phyloP scores from a whole-genome alignment of 2,329 filamentous ascomycete genomes.

The Alternaria incomplexa region DNA sequence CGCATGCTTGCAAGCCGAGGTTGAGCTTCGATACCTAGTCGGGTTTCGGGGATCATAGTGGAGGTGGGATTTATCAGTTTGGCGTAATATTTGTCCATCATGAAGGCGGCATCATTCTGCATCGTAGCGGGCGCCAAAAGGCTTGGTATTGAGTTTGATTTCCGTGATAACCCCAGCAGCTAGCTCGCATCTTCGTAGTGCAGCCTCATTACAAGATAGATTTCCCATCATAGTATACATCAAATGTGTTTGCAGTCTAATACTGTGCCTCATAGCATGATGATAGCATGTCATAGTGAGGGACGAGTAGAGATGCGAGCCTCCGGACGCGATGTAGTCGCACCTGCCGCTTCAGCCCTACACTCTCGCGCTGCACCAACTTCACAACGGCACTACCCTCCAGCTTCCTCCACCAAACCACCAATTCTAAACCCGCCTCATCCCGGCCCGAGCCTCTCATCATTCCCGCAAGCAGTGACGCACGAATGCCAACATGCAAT shows the following conservation, averaged over 20 bases:
- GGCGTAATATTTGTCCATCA: constrained; percentile 12
- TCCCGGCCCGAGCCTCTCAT: background rate
- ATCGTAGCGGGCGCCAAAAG: constrained; percentile 25
- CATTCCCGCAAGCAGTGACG: background rate
- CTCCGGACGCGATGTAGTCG: background rate
- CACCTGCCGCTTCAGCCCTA: background rate
- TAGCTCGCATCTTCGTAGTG: constrained; percentile 1
- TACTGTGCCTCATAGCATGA: background rate
- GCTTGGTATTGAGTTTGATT: constrained; percentile 18
- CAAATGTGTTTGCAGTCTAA: background rate
- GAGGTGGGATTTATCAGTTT: constrained; percentile 9
- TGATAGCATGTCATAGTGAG: background rate
- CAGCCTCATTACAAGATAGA: background rate
- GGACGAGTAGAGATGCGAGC: background rate
- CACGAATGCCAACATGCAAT: background rate
- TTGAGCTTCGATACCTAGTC: constrained; percentile 7
- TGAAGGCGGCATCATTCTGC: constrained; percentile 18
- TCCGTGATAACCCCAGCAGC: constrained; percentile 25
- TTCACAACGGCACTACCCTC: background rate
- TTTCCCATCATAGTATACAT: background rate
- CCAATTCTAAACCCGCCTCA: background rate
- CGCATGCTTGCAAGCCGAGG: constrained; percentile 32
- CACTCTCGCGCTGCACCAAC: background rate
- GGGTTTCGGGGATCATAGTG: constrained; percentile 3
- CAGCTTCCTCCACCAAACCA: background rate